Evolutionary conservation across 371 early-diverging fungal genomes (phyloP), one percentile per base, ranked within the genome.

Genomic region (Paramicrosporidium saccamoebae): DNA sequence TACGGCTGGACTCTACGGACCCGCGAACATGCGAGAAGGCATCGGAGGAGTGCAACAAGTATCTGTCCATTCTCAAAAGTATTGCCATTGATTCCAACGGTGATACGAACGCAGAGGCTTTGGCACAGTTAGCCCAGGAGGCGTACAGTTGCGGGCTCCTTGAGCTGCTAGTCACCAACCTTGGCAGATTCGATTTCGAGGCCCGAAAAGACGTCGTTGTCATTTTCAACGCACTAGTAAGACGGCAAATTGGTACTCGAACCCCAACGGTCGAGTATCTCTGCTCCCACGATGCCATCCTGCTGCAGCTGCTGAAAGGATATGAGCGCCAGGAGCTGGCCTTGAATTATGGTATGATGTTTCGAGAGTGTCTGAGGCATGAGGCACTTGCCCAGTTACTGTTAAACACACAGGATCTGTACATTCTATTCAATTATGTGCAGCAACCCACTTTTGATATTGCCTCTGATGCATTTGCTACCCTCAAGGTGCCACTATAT

Each of bases 381-480:
- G 86, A 92, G 49, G 42, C 63, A 6, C 55, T 92, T 27, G 68
- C 79, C 22, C 61, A 63, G 33, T 55, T 71, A 9, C 46, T 84
- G 8, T 48, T 88, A 23, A 58, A 65, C 35, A 62, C 68, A n/a
- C 50, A 42, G 12, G 53, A 64, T 25, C 84, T 90, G 32, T 78
- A 78, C 52, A 52, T 58, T 30, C 79, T 88, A 26, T 86, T 88
- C 33, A 52, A 53, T 8, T 92, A 81, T 39, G 86, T 86, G 7
- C 84, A 90, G 44, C 58, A 71, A 40, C 61, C 69, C 27, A 88
- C 82, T 0, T 92, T 90, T 55, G 94, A 92, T 48, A 71, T 84
- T 22, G 81, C 90, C 5, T 72, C 72, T 12, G 94, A 92, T 42
- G 88, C 94, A 0, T 92, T 90, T 44, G 81, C 78, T 12, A 84